Evolutionary conservation across 2,329 filamentous ascomycete species (phyloP).

Genomic region (Neonectria magnoliae): DNA sequence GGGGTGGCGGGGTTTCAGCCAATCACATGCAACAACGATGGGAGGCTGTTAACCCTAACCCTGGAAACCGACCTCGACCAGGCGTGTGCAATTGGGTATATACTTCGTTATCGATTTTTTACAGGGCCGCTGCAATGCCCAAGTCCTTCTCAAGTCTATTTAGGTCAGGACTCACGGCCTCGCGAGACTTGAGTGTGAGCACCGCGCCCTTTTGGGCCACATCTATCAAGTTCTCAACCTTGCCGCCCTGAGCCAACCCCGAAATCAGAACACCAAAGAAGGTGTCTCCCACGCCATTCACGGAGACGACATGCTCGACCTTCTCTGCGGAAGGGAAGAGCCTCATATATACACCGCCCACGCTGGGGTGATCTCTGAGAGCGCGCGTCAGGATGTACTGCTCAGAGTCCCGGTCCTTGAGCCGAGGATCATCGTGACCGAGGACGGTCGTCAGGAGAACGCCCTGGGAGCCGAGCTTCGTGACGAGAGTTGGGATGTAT

Average conservation of each 20-base stretch:
- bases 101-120: neutral
- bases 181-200: constrained; percentile 77
- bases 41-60: constrained; percentile 37
- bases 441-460: constrained; percentile 81
- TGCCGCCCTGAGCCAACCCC: constrained; percentile 71
- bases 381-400: constrained; percentile 77
- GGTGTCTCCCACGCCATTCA: constrained; percentile 95
- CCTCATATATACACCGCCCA: constrained; percentile 86
- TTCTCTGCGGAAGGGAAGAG: constrained; percentile 73
- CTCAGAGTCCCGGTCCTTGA: constrained; percentile 70
- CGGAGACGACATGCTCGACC: constrained; percentile 80
- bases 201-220: constrained; percentile 85
- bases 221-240: constrained; percentile 71
- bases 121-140: constrained; percentile 36
- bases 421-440: constrained; percentile 70
- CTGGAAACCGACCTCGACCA: constrained; percentile 9
- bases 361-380: constrained; percentile 58
- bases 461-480: constrained; percentile 81
- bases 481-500: constrained; percentile 84
- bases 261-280: constrained; percentile 88
- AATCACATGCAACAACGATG: constrained; percentile 26
- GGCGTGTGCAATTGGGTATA: constrained; percentile 14
- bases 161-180: constrained; percentile 74
- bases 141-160: constrained; percentile 56
- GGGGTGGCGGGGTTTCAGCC: constrained; percentile 22